Percentiles rank a stretch among this genome's conserved stretches.
These are phyloP conservation scores for Puccinia coronata DNA, from an alignment of 1,284 basidiomycete species.

Conservation along the genomic window DNA sequence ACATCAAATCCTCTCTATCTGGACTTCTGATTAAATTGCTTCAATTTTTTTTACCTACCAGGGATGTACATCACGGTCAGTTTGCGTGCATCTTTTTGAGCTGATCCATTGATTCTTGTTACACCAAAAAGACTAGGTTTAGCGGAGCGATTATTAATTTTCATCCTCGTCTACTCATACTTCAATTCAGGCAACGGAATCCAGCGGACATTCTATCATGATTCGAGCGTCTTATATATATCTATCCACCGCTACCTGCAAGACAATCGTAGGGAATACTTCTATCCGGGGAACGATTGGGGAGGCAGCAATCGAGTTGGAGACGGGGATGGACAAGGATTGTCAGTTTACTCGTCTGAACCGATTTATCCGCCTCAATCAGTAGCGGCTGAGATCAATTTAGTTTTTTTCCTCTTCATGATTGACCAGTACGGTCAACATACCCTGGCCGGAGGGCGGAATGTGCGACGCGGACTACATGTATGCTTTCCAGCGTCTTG, in stretches of 20 bases:
- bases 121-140: background rate
- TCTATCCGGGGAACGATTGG: conserved; percentile 89
- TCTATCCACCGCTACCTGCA: conserved; percentile 93
- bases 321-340: conserved; percentile 77
- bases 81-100: background rate
- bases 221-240: conserved; percentile 87
- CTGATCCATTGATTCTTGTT: background rate
- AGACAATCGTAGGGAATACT: conserved; percentile 64
- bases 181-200: conserved; percentile 80
- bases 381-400: background rate
- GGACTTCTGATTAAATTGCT: conserved; percentile 15
- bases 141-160: background rate
- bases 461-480: conserved; percentile 96
- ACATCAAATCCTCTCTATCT: conserved; percentile 6
- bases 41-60: conserved; percentile 57
- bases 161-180: background rate
- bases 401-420: background rate
- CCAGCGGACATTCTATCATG: conserved; percentile 89
- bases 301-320: conserved; percentile 84
- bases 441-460: conserved; percentile 85
- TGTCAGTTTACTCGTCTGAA: conserved; percentile 63
- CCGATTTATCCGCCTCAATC: background rate
- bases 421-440: conserved; percentile 77
- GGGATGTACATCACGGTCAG: conserved; percentile 97
- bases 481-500: conserved; percentile 88